Base-by-base conservation (phyloP, 1,284 basidiomycete genomes). In the Pascua sp. region DNA sequence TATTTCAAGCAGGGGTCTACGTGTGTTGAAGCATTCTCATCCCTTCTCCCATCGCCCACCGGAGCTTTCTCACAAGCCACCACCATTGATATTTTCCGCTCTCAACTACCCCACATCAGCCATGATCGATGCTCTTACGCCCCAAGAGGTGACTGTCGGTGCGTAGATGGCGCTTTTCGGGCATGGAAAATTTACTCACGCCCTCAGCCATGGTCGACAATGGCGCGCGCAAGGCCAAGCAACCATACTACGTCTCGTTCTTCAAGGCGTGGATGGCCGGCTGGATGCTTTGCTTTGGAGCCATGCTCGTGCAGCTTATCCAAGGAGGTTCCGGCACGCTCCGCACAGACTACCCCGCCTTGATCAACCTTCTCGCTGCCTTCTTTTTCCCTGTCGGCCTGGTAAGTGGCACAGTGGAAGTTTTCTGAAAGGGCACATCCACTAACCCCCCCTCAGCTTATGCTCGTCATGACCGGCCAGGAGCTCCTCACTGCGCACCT, bases 361-460 rank as follows among this genome's bases (percentile, higher is more conserved):
- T 65, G 15, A 61, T 65, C 53, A 56, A 37, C 37, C 52, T 68
- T 12, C 55, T 68, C 9, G 59, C 55, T 1, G 65, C 67, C 2
- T 60, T 63, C 46, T 60, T 68, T 53, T 66, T 67, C 58, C 67
- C 65, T 5, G 58, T 65, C n/a, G 63, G 65, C n/a, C 62, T 67
- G 10, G 24, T 32, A 32, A 32, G 24, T 32, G 24, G 24, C 24
- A 4, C 7, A 4, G 24, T 32, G 3, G 24, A 32, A 32, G 24
- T 32, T 32, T 32, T 32, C 24, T 32, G 4, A 32, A 4, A 32
- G 24, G 24, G 24, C 7, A 3, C 24, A 7, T 32, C 7, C 24
- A 32, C 24, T 32, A 7, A 32, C 24, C 24, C 24, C 3, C 7
- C 24, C 3, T 7, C 24, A 32, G 24, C 56, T 68, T 47, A 63